phyloP scores from a whole-genome alignment of 352 stramenopile genomes.

The Pythium insidiosum region DNA sequence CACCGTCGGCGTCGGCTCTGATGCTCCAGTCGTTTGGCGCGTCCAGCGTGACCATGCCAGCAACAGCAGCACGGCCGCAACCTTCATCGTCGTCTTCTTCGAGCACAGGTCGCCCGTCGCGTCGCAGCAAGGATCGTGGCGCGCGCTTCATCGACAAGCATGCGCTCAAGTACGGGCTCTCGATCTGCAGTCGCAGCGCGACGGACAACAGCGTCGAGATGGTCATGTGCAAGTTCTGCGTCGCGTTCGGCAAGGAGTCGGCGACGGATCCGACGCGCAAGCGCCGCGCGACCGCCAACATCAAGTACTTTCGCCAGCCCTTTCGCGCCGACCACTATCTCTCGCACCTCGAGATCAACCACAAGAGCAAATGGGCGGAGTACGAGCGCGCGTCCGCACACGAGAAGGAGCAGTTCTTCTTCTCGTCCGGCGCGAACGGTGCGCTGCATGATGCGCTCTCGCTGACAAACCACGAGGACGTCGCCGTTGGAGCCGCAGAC shows the following conservation, averaged over 20 bases:
- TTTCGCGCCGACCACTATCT: constrained; percentile 66
- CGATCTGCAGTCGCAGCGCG: constrained; percentile 48
- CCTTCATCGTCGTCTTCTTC: neutral
- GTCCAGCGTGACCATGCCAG: neutral
- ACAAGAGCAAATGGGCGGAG: constrained; percentile 51
- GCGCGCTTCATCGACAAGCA: constrained; percentile 65
- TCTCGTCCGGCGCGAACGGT: too few relatives aligned
- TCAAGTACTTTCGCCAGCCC: constrained; percentile 65
- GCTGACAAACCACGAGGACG: neutral
- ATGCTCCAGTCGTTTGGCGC: too few relatives aligned
- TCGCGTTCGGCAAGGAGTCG: constrained; percentile 60
- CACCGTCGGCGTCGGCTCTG: too few relatives aligned
- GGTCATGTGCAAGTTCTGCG: constrained; percentile 74
- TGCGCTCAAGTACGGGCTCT: constrained; percentile 59
- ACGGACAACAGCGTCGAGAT: constrained; percentile 40
- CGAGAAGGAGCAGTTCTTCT: constrained; percentile 57
- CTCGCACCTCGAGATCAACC: constrained; percentile 62
- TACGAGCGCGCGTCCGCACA: constrained; percentile 40
- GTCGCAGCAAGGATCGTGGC: constrained; percentile 50
- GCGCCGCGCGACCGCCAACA: constrained; percentile 51
- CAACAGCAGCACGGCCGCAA: neutral
- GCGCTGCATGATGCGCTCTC: neutral
- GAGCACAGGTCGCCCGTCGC: neutral
- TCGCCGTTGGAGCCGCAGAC: neutral
- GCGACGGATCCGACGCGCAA: constrained; percentile 40